Evolutionary conservation across 352 stramenopile genomes (phyloP).

Genomic region (Globisporangium nagaii): DNA sequence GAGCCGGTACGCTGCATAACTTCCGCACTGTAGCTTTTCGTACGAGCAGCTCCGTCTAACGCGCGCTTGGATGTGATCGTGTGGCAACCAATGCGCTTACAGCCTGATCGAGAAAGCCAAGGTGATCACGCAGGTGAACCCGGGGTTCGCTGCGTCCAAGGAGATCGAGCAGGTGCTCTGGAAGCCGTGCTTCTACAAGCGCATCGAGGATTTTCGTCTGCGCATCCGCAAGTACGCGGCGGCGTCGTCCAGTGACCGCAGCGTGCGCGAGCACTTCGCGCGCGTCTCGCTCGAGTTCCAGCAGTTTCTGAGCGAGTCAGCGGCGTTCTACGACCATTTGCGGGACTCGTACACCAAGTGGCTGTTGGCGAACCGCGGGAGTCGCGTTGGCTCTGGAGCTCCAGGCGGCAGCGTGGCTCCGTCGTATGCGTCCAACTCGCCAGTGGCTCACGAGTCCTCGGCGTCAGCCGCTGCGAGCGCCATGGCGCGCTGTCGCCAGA

Average conservation of each 20-base stretch:
- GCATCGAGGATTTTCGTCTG: slow-evolving; percentile 86
- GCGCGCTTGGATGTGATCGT: too few species aligned
- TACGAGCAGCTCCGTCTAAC: too few species aligned
- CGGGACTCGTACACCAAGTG: slow-evolving; percentile 42
- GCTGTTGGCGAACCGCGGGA: slow-evolving; percentile 38
- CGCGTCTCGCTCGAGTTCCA: slow-evolving; percentile 72
- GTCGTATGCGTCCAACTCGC: too few species aligned
- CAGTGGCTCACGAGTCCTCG: slow-evolving; percentile 1
- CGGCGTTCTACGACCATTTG: slow-evolving; percentile 73
- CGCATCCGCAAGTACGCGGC: slow-evolving; percentile 85
- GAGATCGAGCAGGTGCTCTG: slow-evolving; percentile 82
- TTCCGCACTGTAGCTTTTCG: too few species aligned
- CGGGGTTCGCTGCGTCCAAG: slow-evolving; percentile 51
- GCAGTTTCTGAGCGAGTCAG: slow-evolving; percentile 51
- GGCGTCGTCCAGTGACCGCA: slow-evolving; percentile 52
- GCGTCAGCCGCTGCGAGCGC: slow-evolving; percentile 10
- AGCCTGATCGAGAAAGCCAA: slow-evolving; percentile 53
- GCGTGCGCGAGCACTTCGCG: slow-evolving; percentile 72
- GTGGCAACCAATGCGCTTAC: too few species aligned
- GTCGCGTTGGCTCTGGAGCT: too few species aligned
- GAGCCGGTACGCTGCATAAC: slow-evolving; percentile 21
- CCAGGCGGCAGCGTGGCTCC: too few species aligned
- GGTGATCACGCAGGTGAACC: slow-evolving; percentile 32
- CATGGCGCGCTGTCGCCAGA: slow-evolving; percentile 34
- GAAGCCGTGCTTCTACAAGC: slow-evolving; percentile 90